These are phyloP conservation scores for Penicillium lagena DNA, from an alignment of 495 filamentous ascomycete species.

Conservation along the genomic window DNA sequence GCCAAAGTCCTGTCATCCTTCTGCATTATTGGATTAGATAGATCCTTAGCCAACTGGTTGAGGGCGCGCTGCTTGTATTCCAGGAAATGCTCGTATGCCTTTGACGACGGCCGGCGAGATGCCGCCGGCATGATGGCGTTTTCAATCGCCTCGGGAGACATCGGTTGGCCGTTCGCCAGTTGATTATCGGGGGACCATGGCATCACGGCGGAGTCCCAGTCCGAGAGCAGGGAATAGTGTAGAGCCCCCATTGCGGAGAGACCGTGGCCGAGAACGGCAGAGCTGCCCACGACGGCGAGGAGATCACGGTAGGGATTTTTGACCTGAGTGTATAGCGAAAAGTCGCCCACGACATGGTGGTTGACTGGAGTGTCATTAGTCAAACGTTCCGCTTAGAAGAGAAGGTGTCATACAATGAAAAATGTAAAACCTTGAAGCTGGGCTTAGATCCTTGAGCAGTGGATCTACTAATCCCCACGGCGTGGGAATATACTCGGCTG, in stretches of 20 bases:
- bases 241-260: constrained; percentile 37
- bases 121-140: constrained; percentile 20
- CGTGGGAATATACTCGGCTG: constrained; percentile 11
- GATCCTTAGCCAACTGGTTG: constrained; percentile 31
- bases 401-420: constrained; percentile 29
- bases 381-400: not conserved
- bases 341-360: constrained; percentile 25
- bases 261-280: constrained; percentile 31
- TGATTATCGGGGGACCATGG: constrained; percentile 29
- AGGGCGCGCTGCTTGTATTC: constrained; percentile 38
- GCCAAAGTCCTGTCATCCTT: constrained; percentile 36
- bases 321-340: constrained; percentile 33
- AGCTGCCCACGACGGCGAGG: constrained; percentile 29
- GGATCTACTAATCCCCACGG: constrained; percentile 38
- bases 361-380: constrained; percentile 20
- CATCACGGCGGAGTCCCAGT: constrained; percentile 26
- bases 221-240: constrained; percentile 32
- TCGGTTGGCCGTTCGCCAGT: constrained; percentile 5
- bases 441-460: constrained; percentile 31
- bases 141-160: constrained; percentile 24
- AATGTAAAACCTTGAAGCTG: constrained; percentile 32
- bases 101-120: constrained; percentile 21
- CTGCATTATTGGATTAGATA: constrained; percentile 27
- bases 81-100: constrained; percentile 36
- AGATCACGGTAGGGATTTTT: constrained; percentile 38